These are phyloP conservation scores for Citrus unshiu DNA, from an alignment of 345 rosid genomes.

Conservation along the genomic window DNA sequence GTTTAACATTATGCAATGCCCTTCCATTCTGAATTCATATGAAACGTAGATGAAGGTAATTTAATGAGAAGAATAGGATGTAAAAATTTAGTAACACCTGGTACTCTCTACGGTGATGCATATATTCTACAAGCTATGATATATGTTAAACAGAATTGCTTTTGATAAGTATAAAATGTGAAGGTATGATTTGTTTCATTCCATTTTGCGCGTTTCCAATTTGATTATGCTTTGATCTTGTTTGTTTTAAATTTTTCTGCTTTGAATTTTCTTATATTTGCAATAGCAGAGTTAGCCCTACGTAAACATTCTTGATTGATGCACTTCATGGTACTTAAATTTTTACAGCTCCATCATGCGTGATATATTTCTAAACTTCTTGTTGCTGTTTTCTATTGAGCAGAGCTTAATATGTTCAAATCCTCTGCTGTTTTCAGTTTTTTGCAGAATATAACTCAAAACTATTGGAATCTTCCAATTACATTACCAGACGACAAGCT, in stretches of 20 bases:
- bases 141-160: not conserved
- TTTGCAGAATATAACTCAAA: slow-evolving; percentile 81
- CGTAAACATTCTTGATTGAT: not conserved
- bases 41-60: not conserved
- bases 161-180: not conserved
- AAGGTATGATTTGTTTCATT: not conserved
- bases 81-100: not conserved
- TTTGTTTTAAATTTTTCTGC: not conserved
- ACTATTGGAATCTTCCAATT: slow-evolving; percentile 88
- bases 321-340: not conserved
- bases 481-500: slow-evolving; percentile 95
- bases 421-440: slow-evolving; percentile 52
- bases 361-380: not conserved
- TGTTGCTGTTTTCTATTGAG: not conserved
- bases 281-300: not conserved
- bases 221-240: not conserved
- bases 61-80: not conserved
- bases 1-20: not conserved
- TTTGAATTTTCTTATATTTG: not conserved
- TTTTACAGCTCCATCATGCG: not conserved
- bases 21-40: not conserved
- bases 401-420: slow-evolving; percentile 8
- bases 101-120: not conserved
- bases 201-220: not conserved
- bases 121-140: not conserved